phyloP scores from a whole-genome alignment of 129 eudicot genomes.

The Artemisia argyi region DNA sequence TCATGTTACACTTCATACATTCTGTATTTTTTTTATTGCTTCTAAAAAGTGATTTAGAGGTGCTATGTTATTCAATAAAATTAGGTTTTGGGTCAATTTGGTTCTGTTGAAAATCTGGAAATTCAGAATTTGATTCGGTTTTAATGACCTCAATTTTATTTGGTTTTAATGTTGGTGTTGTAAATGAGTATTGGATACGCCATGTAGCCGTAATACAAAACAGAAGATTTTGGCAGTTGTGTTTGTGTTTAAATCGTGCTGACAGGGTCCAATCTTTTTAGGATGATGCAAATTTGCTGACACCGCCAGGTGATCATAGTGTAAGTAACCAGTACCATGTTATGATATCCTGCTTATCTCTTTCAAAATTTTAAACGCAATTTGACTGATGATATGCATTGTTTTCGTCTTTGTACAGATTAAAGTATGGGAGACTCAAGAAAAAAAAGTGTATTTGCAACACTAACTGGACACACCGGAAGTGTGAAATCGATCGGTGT shows the following conservation, averaged over 20 bases:
- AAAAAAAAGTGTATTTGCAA: slow-evolving; percentile 50
- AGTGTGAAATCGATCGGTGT: slow-evolving; percentile 76
- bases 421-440: slow-evolving; percentile 79
- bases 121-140: too few species aligned
- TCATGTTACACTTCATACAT: too few species aligned
- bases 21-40: too few species aligned
- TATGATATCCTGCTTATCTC: too few species aligned
- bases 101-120: too few species aligned
- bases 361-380: background rate
- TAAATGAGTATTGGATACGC: too few species aligned
- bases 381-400: slow-evolving; percentile 7
- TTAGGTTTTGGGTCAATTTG: too few species aligned
- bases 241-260: background rate
- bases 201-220: too few species aligned
- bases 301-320: slow-evolving; percentile 94
- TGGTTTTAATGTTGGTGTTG: too few species aligned
- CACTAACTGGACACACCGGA: slow-evolving; percentile 72
- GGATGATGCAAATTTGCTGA: slow-evolving; percentile 70
- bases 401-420: slow-evolving; percentile 44
- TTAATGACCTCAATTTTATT: too few species aligned
- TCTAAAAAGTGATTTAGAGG: too few species aligned
- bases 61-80: too few species aligned
- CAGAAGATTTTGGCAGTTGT: background rate
- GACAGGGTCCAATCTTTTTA: slow-evolving; percentile 33
- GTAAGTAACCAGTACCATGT: slow-evolving; percentile 44